A percentile compares a stretch with the other conserved stretches of the same genome.
phyloP scores from a whole-genome alignment of 2,329 filamentous ascomycete genomes.

The Pestalotiopsis sp. region DNA sequence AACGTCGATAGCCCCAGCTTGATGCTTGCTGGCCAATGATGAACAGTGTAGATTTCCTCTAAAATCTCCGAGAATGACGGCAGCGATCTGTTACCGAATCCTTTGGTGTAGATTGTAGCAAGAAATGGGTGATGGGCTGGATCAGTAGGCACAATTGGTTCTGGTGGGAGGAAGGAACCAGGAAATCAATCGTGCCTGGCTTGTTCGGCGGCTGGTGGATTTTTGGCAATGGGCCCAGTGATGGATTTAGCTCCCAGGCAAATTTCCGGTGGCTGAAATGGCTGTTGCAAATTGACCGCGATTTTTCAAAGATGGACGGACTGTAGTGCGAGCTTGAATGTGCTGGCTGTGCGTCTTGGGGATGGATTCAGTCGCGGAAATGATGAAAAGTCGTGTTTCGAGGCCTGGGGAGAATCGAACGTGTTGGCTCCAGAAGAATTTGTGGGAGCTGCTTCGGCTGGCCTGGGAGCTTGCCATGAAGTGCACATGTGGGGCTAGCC shows the following conservation, averaged over 20 bases:
- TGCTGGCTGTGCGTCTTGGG: not conserved
- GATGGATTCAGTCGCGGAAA: not conserved
- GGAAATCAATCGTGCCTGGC: not conserved
- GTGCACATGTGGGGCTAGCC: not conserved
- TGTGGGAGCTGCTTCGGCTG: not conserved
- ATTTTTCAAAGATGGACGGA: not conserved
- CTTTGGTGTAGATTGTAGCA: not conserved
- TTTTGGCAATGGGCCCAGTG: not conserved
- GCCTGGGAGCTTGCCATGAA: not conserved
- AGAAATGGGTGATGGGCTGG: not conserved
- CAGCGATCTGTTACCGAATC: too few relatives aligned
- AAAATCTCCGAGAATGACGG: not conserved
- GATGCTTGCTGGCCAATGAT: not conserved
- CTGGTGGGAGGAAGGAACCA: not conserved
- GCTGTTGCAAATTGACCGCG: not conserved
- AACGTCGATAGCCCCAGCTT: not conserved
- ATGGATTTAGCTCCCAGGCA: not conserved
- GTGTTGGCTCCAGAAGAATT: not conserved
- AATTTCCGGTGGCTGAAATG: not conserved
- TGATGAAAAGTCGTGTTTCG: not conserved
- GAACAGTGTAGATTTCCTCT: not conserved
- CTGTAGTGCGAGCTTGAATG: not conserved
- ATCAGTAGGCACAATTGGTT: not conserved
- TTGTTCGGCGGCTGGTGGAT: not conserved
- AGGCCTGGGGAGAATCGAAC: constrained; percentile 1